Percentiles rank a stretch among this genome's conserved stretches.
Evolutionary conservation across 2,329 filamentous ascomycete species (phyloP).

Genomic region (Metarhizium robertsii): DNA sequence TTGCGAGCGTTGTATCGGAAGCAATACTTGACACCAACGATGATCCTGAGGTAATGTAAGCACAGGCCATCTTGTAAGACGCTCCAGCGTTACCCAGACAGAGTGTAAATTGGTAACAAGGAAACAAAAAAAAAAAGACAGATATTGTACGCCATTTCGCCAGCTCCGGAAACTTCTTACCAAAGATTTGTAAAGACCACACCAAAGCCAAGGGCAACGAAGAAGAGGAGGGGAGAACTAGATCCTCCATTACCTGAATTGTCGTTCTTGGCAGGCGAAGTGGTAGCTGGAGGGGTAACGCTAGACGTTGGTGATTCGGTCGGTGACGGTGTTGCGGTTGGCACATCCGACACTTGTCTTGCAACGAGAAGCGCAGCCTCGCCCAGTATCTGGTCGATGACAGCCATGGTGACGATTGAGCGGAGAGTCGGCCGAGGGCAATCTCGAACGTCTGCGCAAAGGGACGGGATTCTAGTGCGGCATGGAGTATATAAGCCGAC

Average conservation of each 20-base stretch:
- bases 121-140: background rate
- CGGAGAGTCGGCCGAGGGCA: background rate
- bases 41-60: constrained; percentile 62
- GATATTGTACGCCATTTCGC: background rate
- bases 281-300: constrained; percentile 7
- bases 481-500: background rate
- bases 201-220: constrained; percentile 91
- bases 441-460: background rate
- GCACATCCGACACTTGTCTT: constrained; percentile 18
- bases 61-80: background rate
- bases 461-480: background rate
- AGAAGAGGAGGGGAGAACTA: constrained; percentile 54
- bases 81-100: background rate
- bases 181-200: constrained; percentile 98
- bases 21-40: constrained; percentile 98
- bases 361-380: constrained; percentile 27
- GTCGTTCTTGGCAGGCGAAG: constrained; percentile 9
- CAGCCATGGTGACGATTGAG: constrained; percentile 19
- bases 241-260: constrained; percentile 16
- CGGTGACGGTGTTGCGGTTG: constrained; percentile 7
- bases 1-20: constrained; percentile 97
- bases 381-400: constrained; percentile 26
- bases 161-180: constrained; percentile 42
- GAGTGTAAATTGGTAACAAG: background rate
- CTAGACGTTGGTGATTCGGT: constrained; percentile 7